Evolutionary conservation across 1,139 yeast species (phyloP), one percentile per base, ranked within the genome.

Genomic region (Barnettozyma hawaiiensis): DNA sequence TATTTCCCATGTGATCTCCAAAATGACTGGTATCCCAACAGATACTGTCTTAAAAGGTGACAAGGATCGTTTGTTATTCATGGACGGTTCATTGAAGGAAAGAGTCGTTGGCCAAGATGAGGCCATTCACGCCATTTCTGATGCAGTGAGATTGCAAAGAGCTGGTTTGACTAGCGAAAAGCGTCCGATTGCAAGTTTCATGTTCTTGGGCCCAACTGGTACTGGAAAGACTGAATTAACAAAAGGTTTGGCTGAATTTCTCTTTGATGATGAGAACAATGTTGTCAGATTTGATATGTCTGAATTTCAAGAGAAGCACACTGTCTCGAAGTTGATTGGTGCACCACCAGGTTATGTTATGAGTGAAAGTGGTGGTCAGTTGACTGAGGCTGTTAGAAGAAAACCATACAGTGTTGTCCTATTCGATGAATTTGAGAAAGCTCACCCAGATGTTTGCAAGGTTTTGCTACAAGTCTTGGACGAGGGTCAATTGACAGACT

Each of bases 291-390:
- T 92, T 61, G 98, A 92, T 62, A 92, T 92, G 97, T 85, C 96
- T 20, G 98, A 92, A 62, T 92, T 90, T 63, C 97, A 90, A 65
- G 98, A 92, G 60, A 85, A 85, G 61, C 97, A 89, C 63, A 74
- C 95, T 0, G 80, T 90, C 11, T 84, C 96, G 32, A 75, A 97
- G 51, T 73, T 92, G 47, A 87, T 92, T 54, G 98, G 98, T 37
- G 92, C 97, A 0, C 98, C 98, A 7, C 98, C 98, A 14, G 97
- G 97, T 9, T 92, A 92, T 61, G 97, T 92, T 27, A 95, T 97
- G 38, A 90, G 89, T 64, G 98, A 92, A 57, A 69, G 77, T 35
- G 85, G 89, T 58, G 98, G 98, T 42, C 97, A 92, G 62, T 71
- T 92, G 50, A 92, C 98, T 1, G 97, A 92, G 63, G 96, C 96